phyloP scores from a whole-genome alignment of 192 early-diverging fungal genomes.

The Dimargaris verticillata region DNA sequence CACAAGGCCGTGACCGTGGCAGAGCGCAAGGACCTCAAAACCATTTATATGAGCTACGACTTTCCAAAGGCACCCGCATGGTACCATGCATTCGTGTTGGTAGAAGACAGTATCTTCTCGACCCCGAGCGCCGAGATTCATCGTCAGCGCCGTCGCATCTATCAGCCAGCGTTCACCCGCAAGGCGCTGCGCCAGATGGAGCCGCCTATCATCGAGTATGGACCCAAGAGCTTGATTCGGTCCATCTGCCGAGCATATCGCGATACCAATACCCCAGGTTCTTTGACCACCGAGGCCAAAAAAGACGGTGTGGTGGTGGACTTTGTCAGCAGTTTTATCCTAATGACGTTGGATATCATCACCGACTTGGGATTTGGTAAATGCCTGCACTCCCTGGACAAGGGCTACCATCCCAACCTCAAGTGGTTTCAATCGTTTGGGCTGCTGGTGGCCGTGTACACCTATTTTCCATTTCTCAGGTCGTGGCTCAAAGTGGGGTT shows the following conservation, averaged over 20 bases:
- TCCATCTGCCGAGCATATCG: background rate
- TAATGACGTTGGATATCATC: background rate
- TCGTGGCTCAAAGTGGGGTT: background rate
- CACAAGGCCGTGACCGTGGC: background rate
- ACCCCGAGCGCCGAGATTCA: background rate
- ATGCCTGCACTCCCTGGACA: background rate
- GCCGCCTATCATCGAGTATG: background rate
- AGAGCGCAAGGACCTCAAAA: background rate
- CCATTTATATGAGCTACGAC: background rate
- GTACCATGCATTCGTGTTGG: background rate
- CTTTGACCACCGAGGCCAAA: background rate
- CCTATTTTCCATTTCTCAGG: background rate
- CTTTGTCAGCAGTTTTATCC: background rate
- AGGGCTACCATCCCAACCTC: background rate
- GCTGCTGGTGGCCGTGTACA: background rate
- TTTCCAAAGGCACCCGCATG: background rate
- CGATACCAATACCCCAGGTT: background rate
- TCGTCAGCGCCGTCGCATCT: background rate
- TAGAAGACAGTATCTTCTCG: background rate
- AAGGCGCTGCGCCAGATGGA: background rate
- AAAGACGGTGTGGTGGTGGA: background rate
- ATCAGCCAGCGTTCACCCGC: background rate
- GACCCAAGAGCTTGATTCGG: background rate
- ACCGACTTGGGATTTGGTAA: background rate
- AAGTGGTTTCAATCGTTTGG: background rate